A percentile compares a stretch with the other conserved stretches of the same genome.
These are phyloP conservation scores for Cladosporium sphaerospermum DNA, from an alignment of 2,329 filamentous ascomycete genomes.

Conservation along the genomic window DNA sequence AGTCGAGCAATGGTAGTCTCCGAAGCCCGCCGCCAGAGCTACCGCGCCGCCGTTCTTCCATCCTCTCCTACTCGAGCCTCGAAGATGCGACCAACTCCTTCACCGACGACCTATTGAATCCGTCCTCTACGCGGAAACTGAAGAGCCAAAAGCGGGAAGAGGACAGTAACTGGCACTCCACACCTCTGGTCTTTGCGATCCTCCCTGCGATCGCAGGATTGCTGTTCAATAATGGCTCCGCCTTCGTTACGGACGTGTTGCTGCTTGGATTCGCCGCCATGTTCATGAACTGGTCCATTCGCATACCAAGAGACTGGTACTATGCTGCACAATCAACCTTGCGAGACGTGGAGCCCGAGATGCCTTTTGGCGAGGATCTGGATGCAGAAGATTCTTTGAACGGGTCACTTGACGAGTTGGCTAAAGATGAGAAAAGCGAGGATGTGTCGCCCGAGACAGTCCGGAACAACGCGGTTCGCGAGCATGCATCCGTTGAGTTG, in stretches of 20 bases:
- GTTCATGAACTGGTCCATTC: constrained; percentile 88
- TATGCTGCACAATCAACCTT: constrained; percentile 38
- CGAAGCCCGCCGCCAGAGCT: constrained; percentile 19
- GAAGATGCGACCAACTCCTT: constrained; percentile 61
- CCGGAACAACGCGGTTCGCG: constrained; percentile 15
- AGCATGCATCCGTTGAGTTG: constrained; percentile 54
- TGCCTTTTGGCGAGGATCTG: constrained; percentile 11
- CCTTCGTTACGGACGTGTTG: constrained; percentile 78
- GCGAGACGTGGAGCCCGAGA: constrained; percentile 12
- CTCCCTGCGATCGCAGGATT: constrained; percentile 80
- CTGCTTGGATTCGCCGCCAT: constrained; percentile 72
- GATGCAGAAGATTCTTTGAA: constrained; percentile 21
- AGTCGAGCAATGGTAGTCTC: constrained; percentile 13
- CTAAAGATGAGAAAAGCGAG: constrained; percentile 6
- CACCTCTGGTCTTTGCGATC: constrained; percentile 77
- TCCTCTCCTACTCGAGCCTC: constrained; percentile 69
- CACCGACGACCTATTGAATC: constrained; percentile 62
- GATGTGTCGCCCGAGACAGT: constrained; percentile 10
- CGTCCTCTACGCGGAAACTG: constrained; percentile 23
- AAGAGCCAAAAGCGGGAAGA: constrained; percentile 41
- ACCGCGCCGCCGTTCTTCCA: constrained; percentile 63
- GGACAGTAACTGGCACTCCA: constrained; percentile 66
- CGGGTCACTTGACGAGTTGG: constrained; percentile 12
- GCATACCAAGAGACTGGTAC: constrained; percentile 72
- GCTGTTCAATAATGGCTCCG: constrained; percentile 76